These are phyloP conservation scores for Epichloe typhina DNA, from an alignment of 2,329 filamentous ascomycete genomes.

Conservation along the genomic window DNA sequence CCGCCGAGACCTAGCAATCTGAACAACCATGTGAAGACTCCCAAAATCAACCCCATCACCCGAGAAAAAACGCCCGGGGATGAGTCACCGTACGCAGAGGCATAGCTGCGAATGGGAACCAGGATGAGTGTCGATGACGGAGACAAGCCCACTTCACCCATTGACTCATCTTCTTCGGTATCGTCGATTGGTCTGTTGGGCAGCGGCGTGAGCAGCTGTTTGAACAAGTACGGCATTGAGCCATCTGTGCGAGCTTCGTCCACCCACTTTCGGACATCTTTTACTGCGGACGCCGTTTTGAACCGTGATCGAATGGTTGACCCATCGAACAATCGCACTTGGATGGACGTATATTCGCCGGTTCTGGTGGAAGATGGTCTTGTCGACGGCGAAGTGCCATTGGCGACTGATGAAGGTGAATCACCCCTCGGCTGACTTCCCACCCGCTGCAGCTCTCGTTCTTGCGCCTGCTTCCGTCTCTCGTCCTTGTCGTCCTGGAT, in stretches of 20 bases:
- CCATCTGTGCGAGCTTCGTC: constrained; percentile 47
- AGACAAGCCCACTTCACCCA: constrained; percentile 57
- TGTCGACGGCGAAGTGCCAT: constrained; percentile 18
- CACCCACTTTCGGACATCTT: constrained; percentile 65
- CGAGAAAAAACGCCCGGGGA: constrained; percentile 17
- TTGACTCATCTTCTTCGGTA: constrained; percentile 55
- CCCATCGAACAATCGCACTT: constrained; percentile 75
- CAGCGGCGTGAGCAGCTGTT: constrained; percentile 65
- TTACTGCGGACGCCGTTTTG: constrained; percentile 47
- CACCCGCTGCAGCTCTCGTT: constrained; percentile 29
- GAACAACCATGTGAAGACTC: constrained; percentile 24
- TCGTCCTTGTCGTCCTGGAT: constrained; percentile 68
- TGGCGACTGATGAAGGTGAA: constrained; percentile 16
- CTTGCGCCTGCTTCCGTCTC: constrained; percentile 43
- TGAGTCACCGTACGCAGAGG: constrained; percentile 25
- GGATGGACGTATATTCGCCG: constrained; percentile 40
- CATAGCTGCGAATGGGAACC: constrained; percentile 47
- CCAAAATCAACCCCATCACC: constrained; percentile 18
- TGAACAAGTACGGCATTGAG: constrained; percentile 63
- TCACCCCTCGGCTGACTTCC: constrained; percentile 17
- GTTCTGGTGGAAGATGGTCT: constrained; percentile 15
- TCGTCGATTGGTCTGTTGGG: constrained; percentile 64
- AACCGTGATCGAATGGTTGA: constrained; percentile 65
- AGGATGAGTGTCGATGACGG: constrained; percentile 77
- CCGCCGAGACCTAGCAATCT: constrained; percentile 16